Conservation (phyloP, 2,329 filamentous ascomycete species). For the Colletotrichum sublineola region DNA sequence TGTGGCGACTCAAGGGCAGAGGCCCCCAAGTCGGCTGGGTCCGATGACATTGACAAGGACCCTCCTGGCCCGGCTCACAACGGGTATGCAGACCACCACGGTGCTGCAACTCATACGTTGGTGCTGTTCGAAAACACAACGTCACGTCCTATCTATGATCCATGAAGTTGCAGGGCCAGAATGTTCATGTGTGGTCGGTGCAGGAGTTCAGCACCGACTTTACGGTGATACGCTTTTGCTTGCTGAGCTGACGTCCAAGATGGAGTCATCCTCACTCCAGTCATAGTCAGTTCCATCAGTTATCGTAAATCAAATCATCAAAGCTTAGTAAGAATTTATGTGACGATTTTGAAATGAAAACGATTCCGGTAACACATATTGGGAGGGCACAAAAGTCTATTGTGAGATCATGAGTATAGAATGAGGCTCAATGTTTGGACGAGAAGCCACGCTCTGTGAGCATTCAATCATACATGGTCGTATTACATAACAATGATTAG, state of each 20-base stretch:
- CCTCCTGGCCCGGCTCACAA: conserved; percentile 3
- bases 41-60: neutral
- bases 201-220: neutral
- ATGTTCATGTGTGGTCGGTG: neutral
- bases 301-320: neutral
- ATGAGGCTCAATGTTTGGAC: neutral
- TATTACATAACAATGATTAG: neutral
- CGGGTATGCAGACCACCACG: neutral
- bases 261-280: neutral
- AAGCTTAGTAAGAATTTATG: too few relatives aligned
- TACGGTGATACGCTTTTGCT: neutral
- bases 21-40: neutral
- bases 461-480: neutral
- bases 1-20: conserved; percentile 9
- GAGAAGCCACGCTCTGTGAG: neutral
- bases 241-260: neutral
- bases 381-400: neutral
- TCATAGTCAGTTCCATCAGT: neutral
- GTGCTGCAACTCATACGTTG: neutral
- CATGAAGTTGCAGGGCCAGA: neutral
- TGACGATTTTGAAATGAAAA: too few relatives aligned
- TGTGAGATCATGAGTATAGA: neutral
- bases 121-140: neutral
- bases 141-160: neutral
- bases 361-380: too few relatives aligned